phyloP scores from a whole-genome alignment of 208 protist genomes.

The Leishmania arabica region DNA sequence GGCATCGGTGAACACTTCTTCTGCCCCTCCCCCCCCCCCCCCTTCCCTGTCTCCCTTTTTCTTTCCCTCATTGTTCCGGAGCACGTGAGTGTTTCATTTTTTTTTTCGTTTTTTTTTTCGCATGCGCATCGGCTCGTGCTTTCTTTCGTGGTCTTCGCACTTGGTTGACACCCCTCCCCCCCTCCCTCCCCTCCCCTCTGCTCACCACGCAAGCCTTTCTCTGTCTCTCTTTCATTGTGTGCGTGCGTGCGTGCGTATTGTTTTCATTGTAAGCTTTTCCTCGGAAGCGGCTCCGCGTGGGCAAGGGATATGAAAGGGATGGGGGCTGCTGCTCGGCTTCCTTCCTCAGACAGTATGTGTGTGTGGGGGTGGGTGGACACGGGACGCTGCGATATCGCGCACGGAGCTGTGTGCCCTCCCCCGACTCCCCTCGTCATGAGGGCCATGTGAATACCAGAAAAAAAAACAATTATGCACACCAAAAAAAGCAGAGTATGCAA shows the following conservation, averaged over 20 bases:
- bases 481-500: background rate
- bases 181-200: background rate
- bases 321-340: too few relatives aligned
- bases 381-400: too few relatives aligned
- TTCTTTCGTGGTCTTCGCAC: conserved; percentile 2
- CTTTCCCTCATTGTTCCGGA: background rate
- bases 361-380: too few relatives aligned
- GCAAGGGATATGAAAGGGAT: background rate
- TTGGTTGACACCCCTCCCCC: background rate
- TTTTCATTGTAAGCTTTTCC: background rate
- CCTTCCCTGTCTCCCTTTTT: background rate
- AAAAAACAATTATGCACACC: background rate
- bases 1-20: background rate
- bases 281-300: background rate
- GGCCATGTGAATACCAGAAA: background rate
- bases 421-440: background rate
- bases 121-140: background rate
- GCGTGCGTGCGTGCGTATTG: too few relatives aligned
- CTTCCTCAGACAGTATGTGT: too few relatives aligned
- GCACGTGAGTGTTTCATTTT: background rate
- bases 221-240: background rate
- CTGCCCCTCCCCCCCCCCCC: background rate
- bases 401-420: background rate
- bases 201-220: background rate
- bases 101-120: too few relatives aligned